phyloP scores from a whole-genome alignment of 2,329 filamentous ascomycete genomes.

The Diplodia sapinea region DNA sequence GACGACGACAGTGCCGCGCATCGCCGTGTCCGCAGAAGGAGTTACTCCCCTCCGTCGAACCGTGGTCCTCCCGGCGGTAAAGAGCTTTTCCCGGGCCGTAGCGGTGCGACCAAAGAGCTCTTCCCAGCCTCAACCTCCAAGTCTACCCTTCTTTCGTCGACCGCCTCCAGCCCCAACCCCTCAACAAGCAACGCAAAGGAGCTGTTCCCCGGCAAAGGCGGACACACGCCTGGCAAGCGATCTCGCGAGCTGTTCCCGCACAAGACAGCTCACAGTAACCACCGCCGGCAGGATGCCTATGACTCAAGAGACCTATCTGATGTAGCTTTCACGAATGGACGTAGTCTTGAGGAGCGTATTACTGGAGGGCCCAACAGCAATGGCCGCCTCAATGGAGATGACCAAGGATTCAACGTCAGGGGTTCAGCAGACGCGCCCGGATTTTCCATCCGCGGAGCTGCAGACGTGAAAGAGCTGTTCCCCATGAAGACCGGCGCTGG shows the following conservation, averaged over 20 bases:
- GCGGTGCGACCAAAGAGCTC: conserved; percentile 61
- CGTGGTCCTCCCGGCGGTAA: conserved; percentile 40
- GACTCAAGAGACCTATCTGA: conserved; percentile 42
- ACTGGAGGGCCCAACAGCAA: conserved; percentile 25
- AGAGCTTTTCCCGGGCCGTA: conserved; percentile 54
- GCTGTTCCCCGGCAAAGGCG: conserved; percentile 33
- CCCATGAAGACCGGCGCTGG: conserved; percentile 30
- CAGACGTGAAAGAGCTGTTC: conserved; percentile 32
- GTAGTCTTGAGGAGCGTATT: conserved; percentile 32
- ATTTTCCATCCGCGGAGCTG: conserved; percentile 42
- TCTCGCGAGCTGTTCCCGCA: conserved; percentile 47
- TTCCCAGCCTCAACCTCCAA: conserved; percentile 52
- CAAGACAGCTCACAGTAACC: conserved; percentile 46
- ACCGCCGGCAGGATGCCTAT: conserved; percentile 52
- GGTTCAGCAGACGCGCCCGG: conserved; percentile 28
- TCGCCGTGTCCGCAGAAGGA: conserved; percentile 51
- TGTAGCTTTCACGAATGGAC: conserved; percentile 10
- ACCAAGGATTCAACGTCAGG: conserved; percentile 32
- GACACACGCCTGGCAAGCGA: conserved; percentile 33
- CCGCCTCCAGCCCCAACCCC: conserved; percentile 26
- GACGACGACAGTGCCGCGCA: conserved; percentile 55
- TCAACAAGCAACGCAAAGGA: conserved; percentile 30
- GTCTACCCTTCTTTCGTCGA: conserved; percentile 28
- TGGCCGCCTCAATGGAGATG: conserved; percentile 2
- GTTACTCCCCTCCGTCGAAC: conserved; percentile 45